Percentiles rank a stretch among this genome's conserved stretches.
Conservation (phyloP, 192 early-diverging fungal genomes). For the Funneliformis mosseae region DNA sequence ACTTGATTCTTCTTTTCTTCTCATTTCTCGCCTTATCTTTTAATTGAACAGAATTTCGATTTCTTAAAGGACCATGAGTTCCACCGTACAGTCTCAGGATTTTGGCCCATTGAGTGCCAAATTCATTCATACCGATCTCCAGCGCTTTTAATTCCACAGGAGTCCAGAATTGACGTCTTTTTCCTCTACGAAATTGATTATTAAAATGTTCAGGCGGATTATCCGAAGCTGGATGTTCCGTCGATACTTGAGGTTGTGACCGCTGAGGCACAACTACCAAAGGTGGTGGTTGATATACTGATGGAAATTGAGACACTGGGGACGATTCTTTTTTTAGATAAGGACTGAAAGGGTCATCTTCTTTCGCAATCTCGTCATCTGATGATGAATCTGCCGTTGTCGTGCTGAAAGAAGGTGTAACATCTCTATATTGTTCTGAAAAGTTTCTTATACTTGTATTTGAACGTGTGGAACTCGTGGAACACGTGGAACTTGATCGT, state of each 20-base stretch:
- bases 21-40: conserved; percentile 15
- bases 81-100: background rate
- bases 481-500: background rate
- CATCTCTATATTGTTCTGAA: background rate
- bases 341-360: background rate
- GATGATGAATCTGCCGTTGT: background rate
- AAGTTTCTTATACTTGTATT: background rate
- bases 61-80: background rate
- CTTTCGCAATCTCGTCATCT: background rate
- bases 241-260: background rate
- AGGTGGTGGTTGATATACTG: background rate
- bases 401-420: background rate
- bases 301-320: background rate
- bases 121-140: background rate
- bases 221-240: background rate
- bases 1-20: background rate
- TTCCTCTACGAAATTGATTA: background rate
- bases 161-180: background rate
- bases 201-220: background rate
- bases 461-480: background rate
- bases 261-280: background rate
- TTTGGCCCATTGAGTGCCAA: background rate
- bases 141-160: background rate
- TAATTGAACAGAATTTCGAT: background rate
- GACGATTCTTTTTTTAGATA: background rate